phyloP scores from a whole-genome alignment of 192 early-diverging fungal genomes.

The Backusella tarrabulga region DNA sequence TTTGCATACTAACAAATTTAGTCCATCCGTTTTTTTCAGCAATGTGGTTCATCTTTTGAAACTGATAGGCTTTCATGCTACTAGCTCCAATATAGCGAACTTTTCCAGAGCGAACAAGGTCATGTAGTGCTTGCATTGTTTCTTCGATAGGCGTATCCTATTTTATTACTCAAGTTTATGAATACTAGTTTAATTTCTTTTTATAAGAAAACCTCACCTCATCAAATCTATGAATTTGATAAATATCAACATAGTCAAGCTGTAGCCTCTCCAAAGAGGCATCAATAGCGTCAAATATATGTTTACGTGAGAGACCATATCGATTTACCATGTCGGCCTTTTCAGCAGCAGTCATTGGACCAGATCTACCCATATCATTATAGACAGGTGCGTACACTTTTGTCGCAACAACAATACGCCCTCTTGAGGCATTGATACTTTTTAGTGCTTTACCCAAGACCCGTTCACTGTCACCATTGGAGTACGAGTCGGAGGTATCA shows the following conservation, averaged over 20 bases:
- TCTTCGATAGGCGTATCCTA: slow-evolving; percentile 60
- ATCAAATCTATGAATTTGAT: slow-evolving; percentile 74
- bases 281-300: slow-evolving; percentile 76
- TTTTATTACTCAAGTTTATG: background rate
- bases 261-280: slow-evolving; percentile 65
- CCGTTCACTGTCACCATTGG: slow-evolving; percentile 35
- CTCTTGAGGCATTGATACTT: slow-evolving; percentile 50
- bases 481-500: slow-evolving; percentile 56
- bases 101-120: slow-evolving; percentile 64
- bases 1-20: slow-evolving; percentile 23
- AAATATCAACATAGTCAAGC: slow-evolving; percentile 70
- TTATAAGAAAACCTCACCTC: background rate
- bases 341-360: background rate
- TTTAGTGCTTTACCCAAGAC: slow-evolving; percentile 41
- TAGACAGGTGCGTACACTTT: slow-evolving; percentile 56
- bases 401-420: slow-evolving; percentile 71
- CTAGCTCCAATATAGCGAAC: slow-evolving; percentile 44
- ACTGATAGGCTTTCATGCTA: slow-evolving; percentile 41
- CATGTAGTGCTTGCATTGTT: slow-evolving; percentile 67
- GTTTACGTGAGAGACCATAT: slow-evolving; percentile 76
- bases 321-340: slow-evolving; percentile 49
- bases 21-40: slow-evolving; percentile 41
- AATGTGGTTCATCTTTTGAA: slow-evolving; percentile 33
- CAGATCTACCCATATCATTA: slow-evolving; percentile 45
- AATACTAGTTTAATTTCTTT: background rate